phyloP scores from a whole-genome alignment of 129 eudicot genomes.

The Calendula officinalis region DNA sequence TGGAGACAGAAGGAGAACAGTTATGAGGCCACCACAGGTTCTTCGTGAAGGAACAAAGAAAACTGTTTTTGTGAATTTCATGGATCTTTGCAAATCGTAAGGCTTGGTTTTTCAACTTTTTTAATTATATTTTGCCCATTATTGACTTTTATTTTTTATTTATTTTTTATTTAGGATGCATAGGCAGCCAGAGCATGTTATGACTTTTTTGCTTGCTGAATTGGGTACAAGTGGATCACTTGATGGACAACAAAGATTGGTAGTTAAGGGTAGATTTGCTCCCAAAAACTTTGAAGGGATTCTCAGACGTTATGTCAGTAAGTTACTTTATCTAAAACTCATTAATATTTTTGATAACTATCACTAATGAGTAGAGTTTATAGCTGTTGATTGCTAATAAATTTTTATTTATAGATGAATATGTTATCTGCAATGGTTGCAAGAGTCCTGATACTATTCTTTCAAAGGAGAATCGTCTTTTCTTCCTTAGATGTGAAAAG shows the following conservation, averaged over 20 bases:
- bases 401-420: constrained; percentile 31
- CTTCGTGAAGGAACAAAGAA: constrained; percentile 96
- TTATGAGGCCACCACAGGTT: constrained; percentile 92
- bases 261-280: constrained; percentile 72
- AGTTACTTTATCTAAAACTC: constrained; percentile 27
- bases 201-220: constrained; percentile 81
- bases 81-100: constrained; percentile 85
- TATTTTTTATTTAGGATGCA: constrained; percentile 51
- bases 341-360: no score
- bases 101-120: constrained; percentile 7
- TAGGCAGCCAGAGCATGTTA: constrained; percentile 85
- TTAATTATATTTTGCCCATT: background rate
- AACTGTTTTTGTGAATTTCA: constrained; percentile 76
- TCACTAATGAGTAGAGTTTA: background rate
- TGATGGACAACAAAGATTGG: constrained; percentile 85
- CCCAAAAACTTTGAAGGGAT: constrained; percentile 84
- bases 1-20: constrained; percentile 79
- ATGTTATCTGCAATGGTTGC: constrained; percentile 48
- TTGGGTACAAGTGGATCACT: constrained; percentile 86
- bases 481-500: constrained; percentile 41
- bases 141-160: background rate
- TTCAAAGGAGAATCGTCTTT: constrained; percentile 38
- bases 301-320: constrained; percentile 70
- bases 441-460: constrained; percentile 41
- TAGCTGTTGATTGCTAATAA: constrained; percentile 14